These are phyloP conservation scores for Nematocida displodere DNA, from an alignment of 371 early-diverging fungal genomes.

Conservation along the genomic window DNA sequence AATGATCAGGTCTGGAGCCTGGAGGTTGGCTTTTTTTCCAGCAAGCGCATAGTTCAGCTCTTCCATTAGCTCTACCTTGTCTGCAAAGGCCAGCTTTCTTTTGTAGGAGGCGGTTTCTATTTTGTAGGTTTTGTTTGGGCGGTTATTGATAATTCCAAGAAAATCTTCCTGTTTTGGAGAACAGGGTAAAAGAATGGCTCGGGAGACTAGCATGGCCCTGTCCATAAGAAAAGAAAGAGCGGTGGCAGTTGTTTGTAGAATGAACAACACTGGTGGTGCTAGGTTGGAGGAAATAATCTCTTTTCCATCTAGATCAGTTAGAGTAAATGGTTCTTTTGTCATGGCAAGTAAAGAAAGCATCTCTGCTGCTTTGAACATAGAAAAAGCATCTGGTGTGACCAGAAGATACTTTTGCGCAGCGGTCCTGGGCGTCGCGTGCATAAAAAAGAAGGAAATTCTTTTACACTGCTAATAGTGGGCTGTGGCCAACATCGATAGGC, in stretches of 20 bases:
- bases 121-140: not conserved
- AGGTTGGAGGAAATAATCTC: not conserved
- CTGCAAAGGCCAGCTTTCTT: not conserved
- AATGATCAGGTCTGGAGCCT: not conserved
- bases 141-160: no score
- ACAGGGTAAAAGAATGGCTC: not conserved
- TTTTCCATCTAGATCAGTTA: not conserved
- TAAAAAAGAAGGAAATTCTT: no score
- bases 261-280: not conserved
- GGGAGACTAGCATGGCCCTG: slow-evolving; percentile 16
- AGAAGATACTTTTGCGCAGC: no score
- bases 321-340: not conserved
- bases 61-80: not conserved
- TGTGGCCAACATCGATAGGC: no score
- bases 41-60: not conserved
- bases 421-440: no score
- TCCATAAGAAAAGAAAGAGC: not conserved
- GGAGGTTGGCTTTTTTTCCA: not conserved
- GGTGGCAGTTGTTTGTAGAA: not conserved
- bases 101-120: slow-evolving; percentile 3
- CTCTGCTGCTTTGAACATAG: not conserved
- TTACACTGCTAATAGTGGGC: no score
- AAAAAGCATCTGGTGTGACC: no score
- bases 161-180: not conserved
- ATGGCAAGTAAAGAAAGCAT: not conserved